These are phyloP conservation scores for Lentinus brumalis DNA, from an alignment of 768 basidiomycete species.

Conservation along the genomic window DNA sequence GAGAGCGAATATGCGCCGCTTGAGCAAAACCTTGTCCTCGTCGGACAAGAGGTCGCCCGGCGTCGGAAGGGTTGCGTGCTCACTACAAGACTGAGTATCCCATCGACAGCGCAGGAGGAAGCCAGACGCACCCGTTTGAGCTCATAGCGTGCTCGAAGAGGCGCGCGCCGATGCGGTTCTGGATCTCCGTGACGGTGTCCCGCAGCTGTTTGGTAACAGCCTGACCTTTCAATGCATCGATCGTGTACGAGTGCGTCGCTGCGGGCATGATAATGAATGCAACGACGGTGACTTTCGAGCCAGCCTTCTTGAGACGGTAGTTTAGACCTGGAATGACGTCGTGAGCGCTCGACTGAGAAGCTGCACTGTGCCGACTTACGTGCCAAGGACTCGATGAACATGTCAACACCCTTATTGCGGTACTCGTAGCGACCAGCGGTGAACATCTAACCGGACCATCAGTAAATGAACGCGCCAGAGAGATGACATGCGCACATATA, in stretches of 20 bases:
- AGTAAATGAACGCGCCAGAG: background rate
- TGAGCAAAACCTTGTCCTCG: conserved; percentile 92
- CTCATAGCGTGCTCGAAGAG: conserved; percentile 94
- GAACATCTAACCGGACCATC: conserved; percentile 68
- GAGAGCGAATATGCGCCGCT: conserved; percentile 94
- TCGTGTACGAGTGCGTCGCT: conserved; percentile 91
- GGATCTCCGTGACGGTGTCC: conserved; percentile 95
- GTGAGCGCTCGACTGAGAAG: background rate
- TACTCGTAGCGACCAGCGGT: conserved; percentile 99
- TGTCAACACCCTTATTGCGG: conserved; percentile 98
- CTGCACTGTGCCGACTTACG: conserved; percentile 47
- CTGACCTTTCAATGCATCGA: conserved; percentile 96
- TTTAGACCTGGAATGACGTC: conserved; percentile 48
- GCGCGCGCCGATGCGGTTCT: conserved; percentile 87
- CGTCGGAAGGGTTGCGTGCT: conserved; percentile 73
- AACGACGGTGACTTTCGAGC: conserved; percentile 82
- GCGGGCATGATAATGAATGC: conserved; percentile 99
- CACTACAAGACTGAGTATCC: conserved; percentile 40
- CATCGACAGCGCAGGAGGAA: background rate
- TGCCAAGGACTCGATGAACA: conserved; percentile 98
- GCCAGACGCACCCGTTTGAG: conserved; percentile 73
- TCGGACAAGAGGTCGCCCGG: conserved; percentile 79
- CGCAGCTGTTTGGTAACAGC: conserved; percentile 96
- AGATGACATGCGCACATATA: conserved; percentile 58
- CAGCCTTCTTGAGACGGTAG: conserved; percentile 58